Evolutionary conservation across 163 green algal species (phyloP).

Genomic region (Scenedesmus sp.): DNA sequence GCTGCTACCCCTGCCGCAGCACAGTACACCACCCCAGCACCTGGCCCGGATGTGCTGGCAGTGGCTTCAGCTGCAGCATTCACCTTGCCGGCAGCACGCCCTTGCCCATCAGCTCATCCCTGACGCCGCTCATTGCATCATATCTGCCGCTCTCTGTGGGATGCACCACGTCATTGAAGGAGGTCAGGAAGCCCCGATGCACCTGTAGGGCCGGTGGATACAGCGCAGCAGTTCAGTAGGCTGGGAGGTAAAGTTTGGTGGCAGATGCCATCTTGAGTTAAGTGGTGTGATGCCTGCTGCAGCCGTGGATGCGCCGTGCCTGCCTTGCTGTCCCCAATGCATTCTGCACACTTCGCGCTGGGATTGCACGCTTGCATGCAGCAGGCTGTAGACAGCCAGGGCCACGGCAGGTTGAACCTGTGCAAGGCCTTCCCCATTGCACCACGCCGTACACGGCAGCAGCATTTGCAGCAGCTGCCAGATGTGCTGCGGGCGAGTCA

Average conservation of each 20-base stretch:
- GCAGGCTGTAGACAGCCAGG: no score
- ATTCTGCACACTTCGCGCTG: neutral
- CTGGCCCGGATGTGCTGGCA: no score
- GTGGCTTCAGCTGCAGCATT: no score
- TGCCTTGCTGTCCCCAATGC: neutral
- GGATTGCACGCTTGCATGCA: neutral
- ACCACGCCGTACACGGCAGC: neutral
- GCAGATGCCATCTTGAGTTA: neutral
- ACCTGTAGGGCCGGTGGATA: neutral
- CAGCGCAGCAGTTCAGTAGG: neutral
- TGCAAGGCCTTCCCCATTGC: neutral
- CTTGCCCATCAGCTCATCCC: no score
- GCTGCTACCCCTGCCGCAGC: no score
- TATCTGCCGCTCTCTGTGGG: neutral
- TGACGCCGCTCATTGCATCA: no score
- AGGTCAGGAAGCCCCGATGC: slow-evolving; percentile 5
- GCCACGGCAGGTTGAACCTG: neutral
- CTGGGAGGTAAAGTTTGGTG: neutral
- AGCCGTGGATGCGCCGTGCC: neutral
- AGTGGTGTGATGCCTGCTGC: no score
- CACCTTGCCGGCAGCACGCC: no score
- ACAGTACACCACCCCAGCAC: no score
- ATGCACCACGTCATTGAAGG: slow-evolving; percentile 33
- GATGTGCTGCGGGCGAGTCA: no score
- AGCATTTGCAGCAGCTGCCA: neutral